Conservation (phyloP, 768 basidiomycete species). For the Mycena chlorophos region DNA sequence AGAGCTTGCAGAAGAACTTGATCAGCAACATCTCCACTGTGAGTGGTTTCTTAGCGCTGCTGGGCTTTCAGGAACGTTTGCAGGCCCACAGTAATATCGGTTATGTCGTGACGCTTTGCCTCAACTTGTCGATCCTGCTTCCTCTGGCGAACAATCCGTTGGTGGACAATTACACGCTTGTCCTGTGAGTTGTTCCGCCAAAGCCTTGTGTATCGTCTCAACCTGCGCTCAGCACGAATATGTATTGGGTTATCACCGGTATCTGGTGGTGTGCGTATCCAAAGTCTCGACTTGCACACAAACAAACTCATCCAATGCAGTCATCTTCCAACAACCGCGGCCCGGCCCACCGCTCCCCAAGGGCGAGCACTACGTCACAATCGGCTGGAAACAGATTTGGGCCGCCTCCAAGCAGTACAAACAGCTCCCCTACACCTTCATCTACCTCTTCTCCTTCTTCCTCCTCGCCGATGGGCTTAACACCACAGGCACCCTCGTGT, state of each 20-base stretch:
- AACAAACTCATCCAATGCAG: conserved; percentile 42
- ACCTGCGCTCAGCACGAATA: conserved; percentile 51
- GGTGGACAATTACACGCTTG: conserved; percentile 74
- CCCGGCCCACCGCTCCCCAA: conserved; percentile 79
- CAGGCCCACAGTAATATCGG: conserved; percentile 79
- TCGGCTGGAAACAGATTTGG: conserved; percentile 93
- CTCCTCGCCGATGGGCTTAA: conserved; percentile 80
- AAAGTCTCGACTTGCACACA: neutral
- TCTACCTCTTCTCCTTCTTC: conserved; percentile 76
- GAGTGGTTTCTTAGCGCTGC: conserved; percentile 15
- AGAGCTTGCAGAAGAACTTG: conserved; percentile 80
- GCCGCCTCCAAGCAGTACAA: conserved; percentile 72
- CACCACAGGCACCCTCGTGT: conserved; percentile 73
- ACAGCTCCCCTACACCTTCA: conserved; percentile 77
- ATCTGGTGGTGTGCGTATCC: conserved; percentile 81
- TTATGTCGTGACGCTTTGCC: conserved; percentile 60
- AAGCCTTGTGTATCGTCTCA: neutral
- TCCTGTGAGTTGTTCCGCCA: conserved; percentile 49
- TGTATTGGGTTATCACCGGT: conserved; percentile 76
- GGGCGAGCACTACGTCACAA: conserved; percentile 72
- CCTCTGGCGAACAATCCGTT: conserved; percentile 58
- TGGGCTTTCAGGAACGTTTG: neutral
- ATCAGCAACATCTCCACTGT: conserved; percentile 86
- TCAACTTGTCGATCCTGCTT: conserved; percentile 72
- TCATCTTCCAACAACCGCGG: conserved; percentile 83